Conservation (phyloP, 1,284 basidiomycete genomes). For the Meira miltonrushii region DNA sequence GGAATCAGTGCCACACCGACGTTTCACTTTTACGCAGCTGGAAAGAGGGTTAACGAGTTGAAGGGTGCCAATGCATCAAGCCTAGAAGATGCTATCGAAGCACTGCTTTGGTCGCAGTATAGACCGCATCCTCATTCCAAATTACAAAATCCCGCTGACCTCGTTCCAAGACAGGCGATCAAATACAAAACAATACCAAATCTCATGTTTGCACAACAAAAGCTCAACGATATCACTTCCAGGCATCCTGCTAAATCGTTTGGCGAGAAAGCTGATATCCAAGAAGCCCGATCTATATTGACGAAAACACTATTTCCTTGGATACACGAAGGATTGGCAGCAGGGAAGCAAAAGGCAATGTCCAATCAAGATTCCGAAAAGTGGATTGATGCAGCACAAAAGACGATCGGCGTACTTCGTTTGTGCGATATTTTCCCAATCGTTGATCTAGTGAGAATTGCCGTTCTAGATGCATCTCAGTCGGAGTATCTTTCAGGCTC, state of each 20-base stretch:
- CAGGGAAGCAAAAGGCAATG: constrained; percentile 29
- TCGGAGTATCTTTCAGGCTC: no score
- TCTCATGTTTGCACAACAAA: constrained; percentile 63
- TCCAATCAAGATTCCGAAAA: background rate
- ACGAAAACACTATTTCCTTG: constrained; percentile 48
- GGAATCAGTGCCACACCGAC: constrained; percentile 74
- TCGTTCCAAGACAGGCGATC: constrained; percentile 60
- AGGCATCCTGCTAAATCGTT: constrained; percentile 48
- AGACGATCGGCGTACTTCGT: background rate
- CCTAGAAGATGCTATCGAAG: constrained; percentile 65
- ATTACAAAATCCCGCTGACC: constrained; percentile 60
- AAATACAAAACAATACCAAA: constrained; percentile 68
- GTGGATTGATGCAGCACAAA: background rate
- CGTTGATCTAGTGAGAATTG: background rate
- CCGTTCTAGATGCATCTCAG: background rate
- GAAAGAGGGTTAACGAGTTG: constrained; percentile 57
- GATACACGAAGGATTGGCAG: constrained; percentile 18
- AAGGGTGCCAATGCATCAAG: constrained; percentile 68
- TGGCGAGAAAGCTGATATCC: constrained; percentile 30
- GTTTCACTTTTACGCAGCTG: constrained; percentile 63
- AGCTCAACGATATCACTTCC: constrained; percentile 65
- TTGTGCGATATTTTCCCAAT: background rate
- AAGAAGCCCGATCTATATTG: constrained; percentile 56
- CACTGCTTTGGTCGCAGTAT: constrained; percentile 68
- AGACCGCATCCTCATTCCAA: constrained; percentile 72